Conservation (phyloP, 176 grass and related monocot species). For the Carex pumila region DNA sequence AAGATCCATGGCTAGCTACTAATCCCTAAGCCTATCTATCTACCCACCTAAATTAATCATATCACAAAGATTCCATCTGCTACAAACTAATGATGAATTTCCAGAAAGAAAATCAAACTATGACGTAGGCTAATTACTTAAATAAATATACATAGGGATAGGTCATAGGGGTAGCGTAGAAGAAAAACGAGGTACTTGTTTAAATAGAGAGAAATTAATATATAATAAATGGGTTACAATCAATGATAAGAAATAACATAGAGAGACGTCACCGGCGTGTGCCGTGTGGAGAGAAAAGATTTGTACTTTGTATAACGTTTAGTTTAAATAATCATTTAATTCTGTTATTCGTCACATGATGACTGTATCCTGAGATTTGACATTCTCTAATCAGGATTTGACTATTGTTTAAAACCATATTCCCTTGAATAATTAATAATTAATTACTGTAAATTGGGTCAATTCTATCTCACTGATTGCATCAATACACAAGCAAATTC, state of each 20-base stretch:
- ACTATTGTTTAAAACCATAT: background rate
- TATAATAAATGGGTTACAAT: background rate
- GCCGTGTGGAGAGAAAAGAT: background rate
- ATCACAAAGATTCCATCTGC: background rate
- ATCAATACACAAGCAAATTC: no score
- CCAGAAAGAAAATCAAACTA: background rate
- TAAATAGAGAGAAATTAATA: background rate
- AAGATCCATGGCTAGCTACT: background rate
- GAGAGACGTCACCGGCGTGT: background rate
- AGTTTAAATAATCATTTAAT: background rate
- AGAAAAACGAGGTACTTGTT: background rate
- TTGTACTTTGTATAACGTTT: background rate
- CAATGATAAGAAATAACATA: conserved; percentile 16
- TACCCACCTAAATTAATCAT: background rate
- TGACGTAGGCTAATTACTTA: background rate
- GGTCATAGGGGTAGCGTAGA: no score
- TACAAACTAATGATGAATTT: background rate
- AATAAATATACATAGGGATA: no score
- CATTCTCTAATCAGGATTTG: conserved; percentile 17
- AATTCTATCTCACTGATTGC: background rate
- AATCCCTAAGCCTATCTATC: background rate
- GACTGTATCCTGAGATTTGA: conserved; percentile 15
- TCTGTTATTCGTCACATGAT: conserved; percentile 14
- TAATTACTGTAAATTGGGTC: background rate
- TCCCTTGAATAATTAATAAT: background rate